Evolutionary conservation across 2,329 filamentous ascomycete genomes (phyloP), one percentile per base, ranked within the genome.

Genomic region (Daldinia eschscholtzii): DNA sequence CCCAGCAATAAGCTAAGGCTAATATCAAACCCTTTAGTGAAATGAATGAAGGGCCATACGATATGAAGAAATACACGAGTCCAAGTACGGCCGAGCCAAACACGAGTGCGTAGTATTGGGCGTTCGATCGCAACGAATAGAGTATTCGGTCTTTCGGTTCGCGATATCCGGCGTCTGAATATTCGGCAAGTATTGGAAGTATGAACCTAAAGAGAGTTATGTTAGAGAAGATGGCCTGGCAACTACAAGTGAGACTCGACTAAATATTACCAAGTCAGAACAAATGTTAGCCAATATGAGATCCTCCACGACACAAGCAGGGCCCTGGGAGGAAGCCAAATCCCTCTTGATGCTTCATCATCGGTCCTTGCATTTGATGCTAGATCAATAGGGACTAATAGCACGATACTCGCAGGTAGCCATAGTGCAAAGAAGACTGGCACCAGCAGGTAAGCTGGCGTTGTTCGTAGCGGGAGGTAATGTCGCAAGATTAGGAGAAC

Each of bases 401-500:
- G 85, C 26, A 98, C 89, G 76, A 97, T 95, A 79, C 92, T 94
- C 53, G 93, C 93, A 10, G 96, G 97, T 5, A 99, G 88, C 77
- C 93, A 94, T 74, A 99, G 87, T n/a, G 95, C 93, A 73, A 99
- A 92, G 83, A 99, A 99, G 70, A 99, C 93, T 39, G 96, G 95
- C 1, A 98, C 87, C 57, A 94, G 87, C 57, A 98, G 90, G 81
- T 97, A 98, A 67, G 91, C 93, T 0, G 96, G 95, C 0, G 96
- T 98, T 6, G 91, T 90, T 73, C 96, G 93, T 37, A 99, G 86
- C 2, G 95, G 95, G 9, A 99, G 88, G 81, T 94, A 99, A 83
- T 93, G 90, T 76, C 96, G 92, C 66, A 98, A 85, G 70, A 98
- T 90, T 23, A 98, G 85, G 48, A 99, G 87, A 67, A 96, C 93